These are phyloP conservation scores for Fonsecaea nubica DNA, from an alignment of 2,329 filamentous ascomycete species.

Conservation along the genomic window DNA sequence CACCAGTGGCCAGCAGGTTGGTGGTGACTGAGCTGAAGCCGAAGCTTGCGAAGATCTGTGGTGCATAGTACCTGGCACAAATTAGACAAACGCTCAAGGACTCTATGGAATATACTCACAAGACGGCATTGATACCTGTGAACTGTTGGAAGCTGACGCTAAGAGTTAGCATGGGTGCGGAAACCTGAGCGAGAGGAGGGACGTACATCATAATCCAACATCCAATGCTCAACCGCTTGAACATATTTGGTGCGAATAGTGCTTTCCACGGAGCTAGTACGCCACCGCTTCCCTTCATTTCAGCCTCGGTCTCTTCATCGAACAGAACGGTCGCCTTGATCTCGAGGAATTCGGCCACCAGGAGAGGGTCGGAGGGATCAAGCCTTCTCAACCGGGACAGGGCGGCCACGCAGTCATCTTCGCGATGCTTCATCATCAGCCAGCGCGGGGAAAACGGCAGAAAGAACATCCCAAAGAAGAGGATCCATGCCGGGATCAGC, in stretches of 20 bases:
- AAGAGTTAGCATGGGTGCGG: background rate
- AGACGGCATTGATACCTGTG: slow-evolving; percentile 48
- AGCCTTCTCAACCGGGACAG: slow-evolving; percentile 71
- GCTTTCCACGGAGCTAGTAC: background rate
- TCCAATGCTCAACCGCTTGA: slow-evolving; percentile 5
- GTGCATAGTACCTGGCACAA: slow-evolving; percentile 37
- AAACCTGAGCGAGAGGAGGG: background rate
- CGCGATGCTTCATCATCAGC: slow-evolving; percentile 70
- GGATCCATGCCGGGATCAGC: slow-evolving; percentile 68
- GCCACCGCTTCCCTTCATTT: slow-evolving; percentile 57
- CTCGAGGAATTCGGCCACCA: slow-evolving; percentile 77
- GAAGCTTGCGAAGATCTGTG: slow-evolving; percentile 45
- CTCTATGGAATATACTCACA: background rate
- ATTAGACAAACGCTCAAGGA: background rate
- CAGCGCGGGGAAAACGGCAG: slow-evolving; percentile 82
- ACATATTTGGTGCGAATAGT: background rate
- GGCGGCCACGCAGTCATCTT: slow-evolving; percentile 70
- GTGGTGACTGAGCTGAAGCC: slow-evolving; percentile 46
- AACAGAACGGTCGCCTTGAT: slow-evolving; percentile 82
- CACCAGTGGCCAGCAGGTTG: slow-evolving; percentile 48
- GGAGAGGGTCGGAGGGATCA: slow-evolving; percentile 67
- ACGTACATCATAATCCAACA: background rate
- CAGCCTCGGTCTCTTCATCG: slow-evolving; percentile 67
- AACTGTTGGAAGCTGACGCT: slow-evolving; percentile 50
- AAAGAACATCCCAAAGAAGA: slow-evolving; percentile 73